Evolutionary conservation across 768 basidiomycete genomes (phyloP), one percentile per base, ranked within the genome.

Genomic region (Tylopilus sp.): DNA sequence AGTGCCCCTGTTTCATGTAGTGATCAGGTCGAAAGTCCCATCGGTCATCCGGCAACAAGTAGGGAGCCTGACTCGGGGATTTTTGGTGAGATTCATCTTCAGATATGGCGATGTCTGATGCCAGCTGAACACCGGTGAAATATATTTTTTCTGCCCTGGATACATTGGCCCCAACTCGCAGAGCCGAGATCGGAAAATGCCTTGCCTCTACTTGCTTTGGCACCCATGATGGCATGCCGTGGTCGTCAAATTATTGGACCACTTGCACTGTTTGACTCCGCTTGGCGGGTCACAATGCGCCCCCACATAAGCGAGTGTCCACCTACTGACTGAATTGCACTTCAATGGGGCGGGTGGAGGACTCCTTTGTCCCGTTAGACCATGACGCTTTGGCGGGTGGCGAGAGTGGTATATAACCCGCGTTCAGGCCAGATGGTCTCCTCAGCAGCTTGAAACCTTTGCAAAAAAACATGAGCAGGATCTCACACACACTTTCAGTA

Each of bases 401-500:
- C 58, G 42, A 57, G 36, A 18, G 49, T n/a, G 21, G 20, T 70
- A 67, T 68, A 62, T 66, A 69, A 52, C 30, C 22, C 31, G 17
- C 22, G 22, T 4, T 47, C 15, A 44, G 23, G 20, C 33, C 35
- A 36, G 40, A 30, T 41, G 5, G 47, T 20, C 22, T 15, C 43
- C 36, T 28, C 30, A 38, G 25, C 9, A 49, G 11, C 22, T 33
- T 50, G 21, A 47, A 47, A 38, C 36, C 39, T 38, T 15, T 26
- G 15, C 11, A 22, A n/a, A 28, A 18, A 36, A 18, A 26, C 21
- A 69, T 67, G 69, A 61, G 67, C 66, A 64, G 62, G 64, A 52
- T 67, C 57, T 69, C 69, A 1, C 61, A 64, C 55, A 64, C 57
- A 6, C 49, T 60, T 51, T 69, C 60, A 45, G 67, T 70, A 39